phyloP scores from a whole-genome alignment of 371 early-diverging fungal genomes.

The Mortierella sp. region DNA sequence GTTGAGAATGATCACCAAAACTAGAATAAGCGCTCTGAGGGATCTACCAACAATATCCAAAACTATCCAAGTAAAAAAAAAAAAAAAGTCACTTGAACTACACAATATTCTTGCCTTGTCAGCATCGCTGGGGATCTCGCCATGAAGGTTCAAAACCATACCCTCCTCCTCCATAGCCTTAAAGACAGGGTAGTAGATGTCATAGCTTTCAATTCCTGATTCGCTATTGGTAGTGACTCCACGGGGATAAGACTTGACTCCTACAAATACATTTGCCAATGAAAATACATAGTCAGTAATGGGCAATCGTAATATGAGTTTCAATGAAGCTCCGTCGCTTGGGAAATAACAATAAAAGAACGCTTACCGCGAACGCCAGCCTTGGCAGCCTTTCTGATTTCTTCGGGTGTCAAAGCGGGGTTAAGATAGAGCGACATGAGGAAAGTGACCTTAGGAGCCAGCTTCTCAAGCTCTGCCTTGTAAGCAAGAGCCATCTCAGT shows the following conservation, averaged over 20 bases:
- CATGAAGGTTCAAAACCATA: conserved; percentile 96
- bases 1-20: too few species aligned
- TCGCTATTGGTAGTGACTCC: conserved; percentile 99
- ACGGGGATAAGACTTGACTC: conserved; percentile 97
- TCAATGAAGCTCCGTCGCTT: not conserved
- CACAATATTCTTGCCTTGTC: conserved; percentile 61
- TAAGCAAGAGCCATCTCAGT: conserved; percentile 91
- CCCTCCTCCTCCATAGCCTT: conserved; percentile 94
- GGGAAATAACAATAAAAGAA: not conserved
- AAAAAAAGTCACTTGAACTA: conserved; percentile 1
- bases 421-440: conserved; percentile 95
- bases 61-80: not conserved
- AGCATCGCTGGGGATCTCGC: conserved; percentile 92
- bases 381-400: conserved; percentile 86
- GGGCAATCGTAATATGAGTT: not conserved
- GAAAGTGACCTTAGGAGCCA: conserved; percentile 89
- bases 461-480: conserved; percentile 80
- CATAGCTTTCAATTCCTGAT: conserved; percentile 92
- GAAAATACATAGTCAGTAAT: not conserved
- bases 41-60: not conserved
- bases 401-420: conserved; percentile 91
- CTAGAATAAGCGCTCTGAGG: not conserved
- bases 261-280: conserved; percentile 56
- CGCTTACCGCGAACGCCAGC: conserved; percentile 86
- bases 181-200: conserved; percentile 93